Evolutionary conservation across 495 filamentous ascomycete species (phyloP).

Genomic region (Xanthoparmelia taractica): DNA sequence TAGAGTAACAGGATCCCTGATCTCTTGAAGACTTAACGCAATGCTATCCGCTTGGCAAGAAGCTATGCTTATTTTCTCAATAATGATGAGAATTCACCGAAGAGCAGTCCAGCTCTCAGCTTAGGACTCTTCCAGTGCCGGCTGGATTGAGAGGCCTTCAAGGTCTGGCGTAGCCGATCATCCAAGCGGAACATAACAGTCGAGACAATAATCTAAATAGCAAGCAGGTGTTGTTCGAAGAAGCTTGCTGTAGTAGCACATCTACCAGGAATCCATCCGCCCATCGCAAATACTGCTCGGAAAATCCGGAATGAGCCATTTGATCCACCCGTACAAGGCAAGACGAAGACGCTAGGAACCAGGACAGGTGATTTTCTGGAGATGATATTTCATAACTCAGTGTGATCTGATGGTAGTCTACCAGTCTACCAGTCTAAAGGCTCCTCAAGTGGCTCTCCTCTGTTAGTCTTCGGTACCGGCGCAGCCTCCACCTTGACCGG

Average conservation of each 20-base stretch:
- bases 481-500: slow-evolving; percentile 71
- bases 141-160: background rate
- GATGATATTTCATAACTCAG: background rate
- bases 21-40: background rate
- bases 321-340: background rate
- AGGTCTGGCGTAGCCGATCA: background rate
- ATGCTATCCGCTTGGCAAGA: background rate
- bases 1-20: background rate
- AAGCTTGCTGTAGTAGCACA: background rate
- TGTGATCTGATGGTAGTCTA: slow-evolving; percentile 29
- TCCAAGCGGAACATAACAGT: background rate
- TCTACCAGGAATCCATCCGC: background rate
- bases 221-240: background rate
- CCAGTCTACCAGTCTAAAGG: slow-evolving; percentile 85
- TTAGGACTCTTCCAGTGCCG: background rate
- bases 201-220: background rate
- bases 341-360: background rate
- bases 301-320: background rate
- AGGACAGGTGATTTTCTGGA: background rate
- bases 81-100: background rate
- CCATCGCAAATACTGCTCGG: background rate
- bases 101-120: background rate
- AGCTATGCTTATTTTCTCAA: background rate
- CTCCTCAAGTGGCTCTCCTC: slow-evolving; percentile 75
- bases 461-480: slow-evolving; percentile 83